Evolutionary conservation across 1,139 yeast genomes (phyloP).

Genomic region (Barnettozyma hawaiiensis): DNA sequence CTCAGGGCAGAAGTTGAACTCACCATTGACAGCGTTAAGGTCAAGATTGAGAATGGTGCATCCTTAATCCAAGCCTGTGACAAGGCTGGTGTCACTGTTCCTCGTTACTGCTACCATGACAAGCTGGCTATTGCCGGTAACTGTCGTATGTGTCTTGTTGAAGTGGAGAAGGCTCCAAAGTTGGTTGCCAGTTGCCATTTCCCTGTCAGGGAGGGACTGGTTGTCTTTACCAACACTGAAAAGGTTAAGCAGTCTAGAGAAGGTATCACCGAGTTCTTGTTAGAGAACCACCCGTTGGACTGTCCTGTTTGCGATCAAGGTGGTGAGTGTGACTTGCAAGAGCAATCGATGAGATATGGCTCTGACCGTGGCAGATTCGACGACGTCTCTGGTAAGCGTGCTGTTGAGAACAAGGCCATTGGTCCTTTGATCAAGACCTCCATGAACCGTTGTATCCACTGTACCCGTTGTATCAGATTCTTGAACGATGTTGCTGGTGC

Average conservation of each 20-base stretch:
- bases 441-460: constrained; percentile 91
- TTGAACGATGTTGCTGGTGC: constrained; percentile 92
- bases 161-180: constrained; percentile 85
- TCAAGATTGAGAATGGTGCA: constrained; percentile 78
- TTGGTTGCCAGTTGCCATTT: constrained; percentile 88
- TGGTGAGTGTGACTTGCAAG: constrained; percentile 92
- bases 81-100: constrained; percentile 82
- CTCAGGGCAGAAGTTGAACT: constrained; percentile 58
- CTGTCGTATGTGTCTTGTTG: constrained; percentile 92
- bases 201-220: constrained; percentile 90
- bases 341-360: constrained; percentile 80
- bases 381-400: constrained; percentile 81
- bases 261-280: constrained; percentile 84
- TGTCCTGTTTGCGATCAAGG: constrained; percentile 95
- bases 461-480: constrained; percentile 88
- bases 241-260: constrained; percentile 82
- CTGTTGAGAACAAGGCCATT: constrained; percentile 84
- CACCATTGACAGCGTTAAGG: constrained; percentile 73
- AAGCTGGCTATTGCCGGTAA: constrained; percentile 91
- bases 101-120: constrained; percentile 89
- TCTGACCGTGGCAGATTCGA: constrained; percentile 80
- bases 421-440: constrained; percentile 89
- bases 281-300: constrained; percentile 88
- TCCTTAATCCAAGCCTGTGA: constrained; percentile 90
- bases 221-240: constrained; percentile 74